Percentiles rank a stretch among this genome's conserved stretches.
Conservation (phyloP, 495 filamentous ascomycete genomes). For the Neurospora sp. region DNA sequence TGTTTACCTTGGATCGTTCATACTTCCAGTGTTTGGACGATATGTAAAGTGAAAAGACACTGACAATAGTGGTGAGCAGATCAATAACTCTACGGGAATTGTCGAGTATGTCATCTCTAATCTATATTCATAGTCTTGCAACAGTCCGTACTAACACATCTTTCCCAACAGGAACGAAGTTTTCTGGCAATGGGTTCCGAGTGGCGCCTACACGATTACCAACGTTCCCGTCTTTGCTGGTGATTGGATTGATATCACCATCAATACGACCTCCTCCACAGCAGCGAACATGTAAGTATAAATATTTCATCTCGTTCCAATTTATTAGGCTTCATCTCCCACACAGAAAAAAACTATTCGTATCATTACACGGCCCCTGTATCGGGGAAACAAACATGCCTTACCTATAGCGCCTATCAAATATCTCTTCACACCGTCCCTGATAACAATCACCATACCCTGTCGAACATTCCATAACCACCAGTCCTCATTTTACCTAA, state of each 20-base stretch:
- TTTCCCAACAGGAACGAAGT: slow-evolving; percentile 11
- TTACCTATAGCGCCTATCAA: not conserved
- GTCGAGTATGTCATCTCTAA: slow-evolving; percentile 2
- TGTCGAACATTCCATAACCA: not conserved
- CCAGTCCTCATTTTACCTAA: too few relatives aligned
- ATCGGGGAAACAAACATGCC: not conserved
- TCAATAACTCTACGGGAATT: slow-evolving; percentile 14
- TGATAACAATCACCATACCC: not conserved
- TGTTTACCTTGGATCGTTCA: too few relatives aligned
- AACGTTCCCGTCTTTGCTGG: slow-evolving; percentile 15
- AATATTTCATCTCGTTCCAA: not conserved
- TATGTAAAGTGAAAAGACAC: too few relatives aligned
- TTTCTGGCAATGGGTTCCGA: slow-evolving; percentile 25
- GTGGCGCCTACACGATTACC: slow-evolving; percentile 10
- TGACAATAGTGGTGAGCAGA: not conserved
- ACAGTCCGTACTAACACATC: not conserved
- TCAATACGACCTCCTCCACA: slow-evolving; percentile 18
- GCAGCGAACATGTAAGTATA: slow-evolving; percentile 12
- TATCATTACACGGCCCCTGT: not conserved
- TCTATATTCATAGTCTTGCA: too few relatives aligned
- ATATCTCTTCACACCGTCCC: not conserved
- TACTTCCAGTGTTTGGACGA: too few relatives aligned
- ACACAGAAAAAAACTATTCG: not conserved
- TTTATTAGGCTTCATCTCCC: not conserved
- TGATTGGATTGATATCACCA: slow-evolving; percentile 21